A percentile compares a stretch with the other conserved stretches of the same genome.
Conservation (phyloP, 192 early-diverging fungal genomes). For the Coemansia sp. region DNA sequence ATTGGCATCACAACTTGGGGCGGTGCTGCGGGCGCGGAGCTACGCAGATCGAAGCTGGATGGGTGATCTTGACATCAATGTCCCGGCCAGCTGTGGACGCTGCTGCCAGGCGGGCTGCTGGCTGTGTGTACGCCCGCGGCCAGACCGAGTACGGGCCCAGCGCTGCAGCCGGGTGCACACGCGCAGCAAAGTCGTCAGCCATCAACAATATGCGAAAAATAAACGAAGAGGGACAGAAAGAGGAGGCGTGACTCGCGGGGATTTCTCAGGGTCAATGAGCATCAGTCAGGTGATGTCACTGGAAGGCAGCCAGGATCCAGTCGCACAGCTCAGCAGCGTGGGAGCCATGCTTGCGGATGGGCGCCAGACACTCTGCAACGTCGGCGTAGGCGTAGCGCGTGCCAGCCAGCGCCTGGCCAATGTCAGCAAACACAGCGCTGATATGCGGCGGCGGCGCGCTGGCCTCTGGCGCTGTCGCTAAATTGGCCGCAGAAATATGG, state of each 20-base stretch:
- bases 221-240: too few relatives aligned
- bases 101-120: neutral
- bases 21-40: conserved; percentile 4
- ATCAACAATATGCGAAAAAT: neutral
- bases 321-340: conserved; percentile 31
- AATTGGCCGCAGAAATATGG: conserved; percentile 14
- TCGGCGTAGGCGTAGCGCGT: neutral
- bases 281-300: conserved; percentile 2
- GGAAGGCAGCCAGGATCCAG: conserved; percentile 27
- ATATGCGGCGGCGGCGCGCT: conserved; percentile 17
- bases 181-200: conserved; percentile 19
- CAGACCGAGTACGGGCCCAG: conserved; percentile 23
- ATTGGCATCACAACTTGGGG: conserved; percentile 18
- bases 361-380: neutral
- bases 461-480: conserved; percentile 11
- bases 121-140: conserved; percentile 5
- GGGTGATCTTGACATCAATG: conserved; percentile 26
- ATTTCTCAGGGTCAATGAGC: neutral
- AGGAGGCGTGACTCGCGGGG: neutral
- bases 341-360: conserved; percentile 10
- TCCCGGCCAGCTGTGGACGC: neutral
- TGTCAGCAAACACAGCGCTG: conserved; percentile 15
- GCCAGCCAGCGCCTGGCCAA: conserved; percentile 5
- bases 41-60: conserved; percentile 20
- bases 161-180: conserved; percentile 26